phyloP scores from a whole-genome alignment of 805 yeast genomes.

The Pichia insulana region DNA sequence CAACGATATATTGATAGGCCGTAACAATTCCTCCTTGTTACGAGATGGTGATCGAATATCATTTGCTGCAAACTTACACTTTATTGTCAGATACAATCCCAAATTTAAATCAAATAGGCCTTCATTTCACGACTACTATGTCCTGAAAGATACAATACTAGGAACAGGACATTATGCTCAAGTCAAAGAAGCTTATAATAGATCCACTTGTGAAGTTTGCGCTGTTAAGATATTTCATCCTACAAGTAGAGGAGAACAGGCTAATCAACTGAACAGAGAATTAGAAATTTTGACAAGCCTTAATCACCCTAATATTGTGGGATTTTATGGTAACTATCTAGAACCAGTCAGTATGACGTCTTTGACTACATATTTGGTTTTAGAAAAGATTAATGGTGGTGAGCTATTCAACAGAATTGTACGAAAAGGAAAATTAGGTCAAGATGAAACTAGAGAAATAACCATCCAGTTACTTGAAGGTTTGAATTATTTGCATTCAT shows the following conservation, averaged over 20 bases:
- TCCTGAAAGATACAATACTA: constrained; percentile 43
- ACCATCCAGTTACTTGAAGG: constrained; percentile 51
- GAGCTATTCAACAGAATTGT: constrained; percentile 69
- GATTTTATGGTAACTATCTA: constrained; percentile 44
- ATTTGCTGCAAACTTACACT: constrained; percentile 34
- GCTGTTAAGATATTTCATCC: constrained; percentile 67
- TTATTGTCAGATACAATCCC: constrained; percentile 22
- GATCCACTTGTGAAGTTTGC: constrained; percentile 48
- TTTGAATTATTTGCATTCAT: constrained; percentile 78
- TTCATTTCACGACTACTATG: constrained; percentile 50
- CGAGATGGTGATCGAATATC: constrained; percentile 57
- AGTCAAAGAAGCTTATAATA: constrained; percentile 61
- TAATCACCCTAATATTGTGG: constrained; percentile 64
- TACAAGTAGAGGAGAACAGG: constrained; percentile 23
- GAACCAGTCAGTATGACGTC: constrained; percentile 42
- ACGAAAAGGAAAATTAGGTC: constrained; percentile 50
- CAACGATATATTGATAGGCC: constrained; percentile 46
- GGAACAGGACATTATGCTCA: constrained; percentile 78
- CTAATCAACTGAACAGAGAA: constrained; percentile 47
- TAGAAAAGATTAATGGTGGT: constrained; percentile 69
- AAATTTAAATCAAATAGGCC: constrained; percentile 10
- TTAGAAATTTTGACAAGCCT: constrained; percentile 55
- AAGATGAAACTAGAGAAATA: constrained; percentile 53
- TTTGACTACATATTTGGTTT: constrained; percentile 50
- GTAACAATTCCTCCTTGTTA: constrained; percentile 39